Percentiles rank a stretch among this genome's conserved stretches.
These are phyloP conservation scores for Fusarium verticillioides DNA, from an alignment of 2,329 filamentous ascomycete species.

Conservation along the genomic window DNA sequence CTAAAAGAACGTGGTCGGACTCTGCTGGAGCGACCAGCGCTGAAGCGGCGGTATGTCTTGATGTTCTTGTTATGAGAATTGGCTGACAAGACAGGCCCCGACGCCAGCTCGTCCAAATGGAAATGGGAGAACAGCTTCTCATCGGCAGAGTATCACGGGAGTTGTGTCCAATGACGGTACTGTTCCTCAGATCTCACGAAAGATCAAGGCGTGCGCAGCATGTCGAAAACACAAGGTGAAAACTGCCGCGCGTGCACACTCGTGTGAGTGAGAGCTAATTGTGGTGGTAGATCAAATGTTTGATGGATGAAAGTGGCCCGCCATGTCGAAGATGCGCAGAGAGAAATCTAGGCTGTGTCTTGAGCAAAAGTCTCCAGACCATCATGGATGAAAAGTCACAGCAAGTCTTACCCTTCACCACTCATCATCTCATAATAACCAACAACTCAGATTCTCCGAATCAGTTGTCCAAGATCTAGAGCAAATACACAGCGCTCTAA, in stretches of 20 bases:
- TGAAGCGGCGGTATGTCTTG: slow-evolving; percentile 19
- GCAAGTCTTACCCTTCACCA: slow-evolving; percentile 27
- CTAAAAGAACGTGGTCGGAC: slow-evolving; percentile 43
- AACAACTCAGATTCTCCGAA: slow-evolving; percentile 19
- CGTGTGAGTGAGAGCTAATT: background rate
- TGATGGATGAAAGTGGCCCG: slow-evolving; percentile 54
- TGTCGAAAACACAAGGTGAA: slow-evolving; percentile 55
- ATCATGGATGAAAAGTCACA: slow-evolving; percentile 55
- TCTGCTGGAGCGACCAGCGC: slow-evolving; percentile 21
- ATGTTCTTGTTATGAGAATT: background rate
- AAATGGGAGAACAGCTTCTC: slow-evolving; percentile 28
- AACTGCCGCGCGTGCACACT: too few species aligned
- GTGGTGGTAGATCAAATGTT: slow-evolving; percentile 51
- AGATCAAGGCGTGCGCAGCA: slow-evolving; percentile 55
- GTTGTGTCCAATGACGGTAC: slow-evolving; percentile 27
- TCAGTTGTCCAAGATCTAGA: slow-evolving; percentile 42
- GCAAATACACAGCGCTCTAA: slow-evolving; percentile 41
- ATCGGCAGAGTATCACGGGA: slow-evolving; percentile 34
- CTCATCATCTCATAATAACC: background rate
- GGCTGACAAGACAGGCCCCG: slow-evolving; percentile 25
- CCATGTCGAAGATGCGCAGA: slow-evolving; percentile 53
- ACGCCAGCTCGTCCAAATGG: slow-evolving; percentile 30
- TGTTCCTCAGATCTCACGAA: slow-evolving; percentile 51
- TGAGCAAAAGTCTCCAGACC: slow-evolving; percentile 56
- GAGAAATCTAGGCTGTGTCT: slow-evolving; percentile 51